Evolutionary conservation across 2,329 filamentous ascomycete genomes (phyloP), one percentile per base, ranked within the genome.

Genomic region (Colletotrichum paranaense): DNA sequence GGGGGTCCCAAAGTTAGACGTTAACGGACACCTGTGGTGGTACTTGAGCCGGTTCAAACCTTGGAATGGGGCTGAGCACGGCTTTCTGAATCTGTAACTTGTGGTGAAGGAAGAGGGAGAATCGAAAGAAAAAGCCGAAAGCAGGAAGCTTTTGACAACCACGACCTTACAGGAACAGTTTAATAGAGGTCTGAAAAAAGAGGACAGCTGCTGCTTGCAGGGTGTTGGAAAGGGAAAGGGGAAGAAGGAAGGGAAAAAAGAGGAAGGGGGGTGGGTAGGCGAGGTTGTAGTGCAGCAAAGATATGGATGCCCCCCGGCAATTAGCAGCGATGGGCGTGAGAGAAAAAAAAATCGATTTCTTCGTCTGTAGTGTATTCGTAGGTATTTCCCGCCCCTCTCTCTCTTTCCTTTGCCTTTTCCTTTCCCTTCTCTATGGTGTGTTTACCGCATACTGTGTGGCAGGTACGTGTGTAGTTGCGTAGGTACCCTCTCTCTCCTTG

Each of bases 1-100:
- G 49, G 74, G 46, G 59, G 68, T 70, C 73, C 74, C 74, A 75
- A 59, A 58, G 68, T n/a, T 59, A 62, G 55, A 62, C 32, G 62
- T 30, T 60, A 67, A 59, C 52, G 62, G 57, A 63, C 60, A 72
- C 60, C 62, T 32, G 49, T 71, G 64, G 63, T 58, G 42, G 59
- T 22, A 62, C 64, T 63, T 63, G 30, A 62, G 62, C 68, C 63
- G 56, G 38, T 52, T 35, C 53, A 56, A 72, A 67, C 28, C 52
- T 62, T 62, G 26, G 35, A 26, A 22, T 46, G 53, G 28, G 59
- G 62, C 60, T 73, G 60, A 65, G 65, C 60, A 66, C 59, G 64
- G 69, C 69, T 68, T 67, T 55, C n/a, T 11, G 58, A 11, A 42
- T 42, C 64, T 65, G 35, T 42, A 70, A 63, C 62, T 62, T 30